phyloP scores from a whole-genome alignment of 495 filamentous ascomycete genomes.

The Penicillium paradoxum region DNA sequence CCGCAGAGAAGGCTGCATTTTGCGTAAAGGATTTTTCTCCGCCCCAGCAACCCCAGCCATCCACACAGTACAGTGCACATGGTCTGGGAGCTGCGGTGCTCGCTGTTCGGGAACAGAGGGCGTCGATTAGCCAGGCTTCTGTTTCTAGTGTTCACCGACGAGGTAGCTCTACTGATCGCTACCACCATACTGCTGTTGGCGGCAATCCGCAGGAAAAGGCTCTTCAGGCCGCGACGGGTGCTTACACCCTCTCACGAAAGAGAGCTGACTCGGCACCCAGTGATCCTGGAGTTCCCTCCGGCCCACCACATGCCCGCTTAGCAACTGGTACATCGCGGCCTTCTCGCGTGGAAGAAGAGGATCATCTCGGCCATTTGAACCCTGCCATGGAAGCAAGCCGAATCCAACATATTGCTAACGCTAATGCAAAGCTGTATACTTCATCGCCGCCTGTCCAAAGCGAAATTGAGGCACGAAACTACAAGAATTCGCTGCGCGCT shows the following conservation, averaged over 20 bases:
- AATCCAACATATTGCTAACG: constrained; percentile 47
- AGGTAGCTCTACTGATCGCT: constrained; percentile 6
- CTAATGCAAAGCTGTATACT: constrained; percentile 64
- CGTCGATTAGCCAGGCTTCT: constrained; percentile 10
- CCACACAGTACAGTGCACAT: constrained; percentile 47
- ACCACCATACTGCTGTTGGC: constrained; percentile 51
- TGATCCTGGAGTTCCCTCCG: constrained; percentile 46
- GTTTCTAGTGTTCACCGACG: constrained; percentile 4
- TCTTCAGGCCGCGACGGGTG: constrained; percentile 66
- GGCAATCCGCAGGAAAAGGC: constrained; percentile 52
- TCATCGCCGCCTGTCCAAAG: constrained; percentile 65
- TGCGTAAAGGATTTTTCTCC: constrained; percentile 63
- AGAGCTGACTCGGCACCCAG: constrained; percentile 63
- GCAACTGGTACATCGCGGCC: constrained; percentile 59
- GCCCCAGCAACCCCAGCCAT: constrained; percentile 49
- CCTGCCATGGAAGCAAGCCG: constrained; percentile 52
- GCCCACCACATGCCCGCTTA: constrained; percentile 59
- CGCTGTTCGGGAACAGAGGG: constrained; percentile 56
- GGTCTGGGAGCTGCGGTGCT: constrained; percentile 69
- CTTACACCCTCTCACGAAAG: constrained; percentile 56
- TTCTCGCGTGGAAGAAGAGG: constrained; percentile 25
- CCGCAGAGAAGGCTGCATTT: constrained; percentile 63
- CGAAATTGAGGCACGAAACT: constrained; percentile 69
- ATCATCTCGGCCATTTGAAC: constrained; percentile 28
- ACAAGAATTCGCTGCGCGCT: constrained; percentile 65